Base-by-base conservation (phyloP, 2,329 filamentous ascomycete species). In the Atkinsonella texensis region DNA sequence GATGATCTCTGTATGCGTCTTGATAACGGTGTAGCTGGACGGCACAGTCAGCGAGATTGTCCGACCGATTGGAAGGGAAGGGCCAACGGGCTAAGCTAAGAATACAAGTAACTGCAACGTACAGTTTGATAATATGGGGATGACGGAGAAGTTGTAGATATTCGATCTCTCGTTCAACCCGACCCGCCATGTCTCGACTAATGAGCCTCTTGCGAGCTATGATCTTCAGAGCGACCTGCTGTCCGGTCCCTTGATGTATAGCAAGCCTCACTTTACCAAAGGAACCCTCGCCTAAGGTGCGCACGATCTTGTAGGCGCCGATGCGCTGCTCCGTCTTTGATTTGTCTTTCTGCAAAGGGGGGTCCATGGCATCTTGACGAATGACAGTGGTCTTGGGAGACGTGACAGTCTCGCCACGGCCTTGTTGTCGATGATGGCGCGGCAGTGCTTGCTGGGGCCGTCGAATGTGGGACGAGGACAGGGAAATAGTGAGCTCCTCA, bases 201-300 rank as follows among this genome's bases (percentile, higher is more conserved):
- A 96, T 89, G 63, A 98, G 79, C 74, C 96, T 95, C 74, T 93
- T 93, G 58, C 93, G 81, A 42, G 89, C 87, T 63, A 98, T 98
- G 65, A 97, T 96, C 77, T 98, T 98, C 65, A 98, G 79, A 31
- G 93, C 93, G 48, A 98, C 93, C 72, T 96, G 88, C 69, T 97
- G 90, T 57, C 87, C 87, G 59, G 88, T 97, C 59, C 89, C 83
- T 62, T 89, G 83, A 66, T 98, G 93, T 42, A 90, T 86, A 20
- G 93, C 93, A 61, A 98, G 80, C 75, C 97, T 97, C 67, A 98
- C 93, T 73, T 98, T 98, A 61, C 93, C 93, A 67, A 98, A 98
- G 2, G 90, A 96, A 46, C 93, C 93, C 71, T 98, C 93, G 52
- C 93, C 93, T 13, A 98, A 78, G 15, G 91, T 96, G 66, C 84